Percentiles rank a stretch among this genome's conserved stretches.
phyloP scores from a whole-genome alignment of 1,139 yeast genomes.

The Tardiomyces depauwii region DNA sequence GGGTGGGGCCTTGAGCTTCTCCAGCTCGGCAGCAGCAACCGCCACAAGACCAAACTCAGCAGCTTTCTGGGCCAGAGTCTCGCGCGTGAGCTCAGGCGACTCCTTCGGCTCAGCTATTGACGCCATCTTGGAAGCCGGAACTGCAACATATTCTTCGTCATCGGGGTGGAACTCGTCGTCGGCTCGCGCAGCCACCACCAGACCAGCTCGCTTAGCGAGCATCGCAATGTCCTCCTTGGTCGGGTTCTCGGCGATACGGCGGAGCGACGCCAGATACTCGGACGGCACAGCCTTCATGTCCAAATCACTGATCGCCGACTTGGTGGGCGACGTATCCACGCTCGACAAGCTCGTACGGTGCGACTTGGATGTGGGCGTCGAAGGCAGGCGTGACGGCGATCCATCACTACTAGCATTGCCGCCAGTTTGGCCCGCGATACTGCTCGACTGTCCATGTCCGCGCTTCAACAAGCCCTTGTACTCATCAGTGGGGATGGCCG shows the following conservation, averaged over 20 bases:
- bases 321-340: background rate
- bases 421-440: too few species aligned
- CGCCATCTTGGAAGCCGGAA: background rate
- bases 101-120: background rate
- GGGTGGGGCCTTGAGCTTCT: constrained; percentile 1
- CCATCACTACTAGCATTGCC: too few species aligned
- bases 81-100: background rate
- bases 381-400: background rate
- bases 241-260: constrained; percentile 25
- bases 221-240: constrained; percentile 19
- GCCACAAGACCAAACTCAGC: background rate
- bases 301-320: background rate
- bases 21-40: background rate
- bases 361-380: background rate
- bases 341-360: background rate
- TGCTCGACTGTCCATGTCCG: background rate
- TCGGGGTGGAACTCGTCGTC: background rate
- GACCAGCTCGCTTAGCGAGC: constrained; percentile 20
- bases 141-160: background rate
- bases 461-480: constrained; percentile 19
- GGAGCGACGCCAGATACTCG: constrained; percentile 11
- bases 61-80: background rate
- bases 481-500: constrained; percentile 28
- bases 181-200: constrained; percentile 8
- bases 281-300: constrained; percentile 26